These are phyloP conservation scores for Ogataea populi-albae DNA, from an alignment of 805 yeast species.

Conservation along the genomic window DNA sequence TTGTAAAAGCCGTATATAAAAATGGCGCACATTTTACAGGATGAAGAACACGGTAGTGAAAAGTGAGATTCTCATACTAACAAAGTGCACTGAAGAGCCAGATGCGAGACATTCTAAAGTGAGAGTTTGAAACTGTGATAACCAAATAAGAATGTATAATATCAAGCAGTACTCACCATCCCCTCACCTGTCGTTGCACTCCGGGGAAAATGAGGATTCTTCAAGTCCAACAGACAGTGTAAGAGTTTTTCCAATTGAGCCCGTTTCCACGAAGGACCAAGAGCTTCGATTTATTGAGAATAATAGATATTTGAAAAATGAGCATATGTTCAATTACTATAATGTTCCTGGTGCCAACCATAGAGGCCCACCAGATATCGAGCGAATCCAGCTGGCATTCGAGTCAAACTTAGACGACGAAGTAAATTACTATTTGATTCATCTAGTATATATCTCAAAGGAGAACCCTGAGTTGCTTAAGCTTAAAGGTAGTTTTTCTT, in stretches of 20 bases:
- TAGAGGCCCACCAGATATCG: conserved; percentile 61
- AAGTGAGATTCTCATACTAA: too few relatives aligned
- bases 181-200: not conserved
- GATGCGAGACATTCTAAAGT: too few relatives aligned
- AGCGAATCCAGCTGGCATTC: conserved; percentile 69
- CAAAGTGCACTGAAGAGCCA: too few relatives aligned
- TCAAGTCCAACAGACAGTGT: conserved; percentile 1
- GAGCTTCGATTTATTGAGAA: conserved; percentile 31
- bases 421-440: conserved; percentile 66
- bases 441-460: conserved; percentile 45
- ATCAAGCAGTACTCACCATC: conserved; percentile 17
- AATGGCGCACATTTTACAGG: too few relatives aligned
- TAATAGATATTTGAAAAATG: conserved; percentile 30
- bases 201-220: not conserved
- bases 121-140: too few relatives aligned
- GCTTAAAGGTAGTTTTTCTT: conserved; percentile 39
- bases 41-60: too few relatives aligned
- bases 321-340: conserved; percentile 29
- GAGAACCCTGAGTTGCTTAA: conserved; percentile 38
- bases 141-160: conserved; percentile 10
- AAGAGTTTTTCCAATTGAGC: conserved; percentile 31
- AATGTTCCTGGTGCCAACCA: conserved; percentile 34
- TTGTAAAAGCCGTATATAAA: too few relatives aligned
- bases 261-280: conserved; percentile 32
- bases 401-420: conserved; percentile 63